phyloP scores from a whole-genome alignment of 176 grass and related monocot genomes.

The Cymbopogon citratus region DNA sequence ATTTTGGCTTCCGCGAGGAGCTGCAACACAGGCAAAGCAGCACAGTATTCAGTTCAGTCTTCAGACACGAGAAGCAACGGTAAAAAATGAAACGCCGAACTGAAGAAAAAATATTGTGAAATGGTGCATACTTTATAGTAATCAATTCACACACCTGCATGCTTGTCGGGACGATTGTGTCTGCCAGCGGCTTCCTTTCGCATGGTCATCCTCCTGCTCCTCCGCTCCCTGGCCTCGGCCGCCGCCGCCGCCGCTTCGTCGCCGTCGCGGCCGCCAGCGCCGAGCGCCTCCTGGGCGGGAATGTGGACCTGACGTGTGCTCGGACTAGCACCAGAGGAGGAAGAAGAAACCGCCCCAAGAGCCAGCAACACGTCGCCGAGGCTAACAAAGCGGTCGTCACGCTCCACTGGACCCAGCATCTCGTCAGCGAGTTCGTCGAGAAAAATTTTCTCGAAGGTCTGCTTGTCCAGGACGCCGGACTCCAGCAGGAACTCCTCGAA shows the following conservation, averaged over 20 bases:
- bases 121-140: background rate
- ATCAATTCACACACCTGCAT: background rate
- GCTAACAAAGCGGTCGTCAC: background rate
- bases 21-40: background rate
- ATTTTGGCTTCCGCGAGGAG: background rate
- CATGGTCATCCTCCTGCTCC: background rate
- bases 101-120: background rate
- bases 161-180: background rate
- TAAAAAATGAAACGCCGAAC: background rate
- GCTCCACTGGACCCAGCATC: background rate
- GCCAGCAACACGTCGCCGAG: too few relatives aligned
- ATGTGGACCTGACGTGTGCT: background rate
- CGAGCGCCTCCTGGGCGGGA: background rate
- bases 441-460: background rate
- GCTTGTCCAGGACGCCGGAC: background rate
- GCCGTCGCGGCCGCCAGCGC: background rate
- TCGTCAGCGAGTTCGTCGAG: background rate
- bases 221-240: background rate
- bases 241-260: too few relatives aligned
- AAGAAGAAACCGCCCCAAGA: background rate
- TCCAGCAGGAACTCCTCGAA: constrained; percentile 14
- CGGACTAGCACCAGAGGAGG: background rate
- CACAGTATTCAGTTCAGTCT: background rate
- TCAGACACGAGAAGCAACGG: background rate
- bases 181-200: background rate